phyloP scores from a whole-genome alignment of 495 filamentous ascomycete species.

The Lepraria neglecta region DNA sequence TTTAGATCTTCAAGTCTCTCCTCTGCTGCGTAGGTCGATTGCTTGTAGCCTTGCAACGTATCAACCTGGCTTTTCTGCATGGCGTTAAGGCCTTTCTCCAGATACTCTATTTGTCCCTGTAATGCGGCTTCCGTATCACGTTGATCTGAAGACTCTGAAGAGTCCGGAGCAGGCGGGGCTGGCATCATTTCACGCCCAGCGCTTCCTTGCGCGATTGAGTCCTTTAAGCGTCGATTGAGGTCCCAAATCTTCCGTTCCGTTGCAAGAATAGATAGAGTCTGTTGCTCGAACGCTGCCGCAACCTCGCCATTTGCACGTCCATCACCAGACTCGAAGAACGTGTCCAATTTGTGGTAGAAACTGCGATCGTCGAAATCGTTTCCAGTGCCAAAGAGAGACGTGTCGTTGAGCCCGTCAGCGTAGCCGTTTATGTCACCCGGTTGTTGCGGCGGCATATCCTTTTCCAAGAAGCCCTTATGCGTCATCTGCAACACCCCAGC shows the following conservation, averaged over 20 bases:
- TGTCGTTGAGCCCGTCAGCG: conserved; percentile 39
- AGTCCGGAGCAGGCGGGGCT: conserved; percentile 24
- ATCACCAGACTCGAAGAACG: conserved; percentile 50
- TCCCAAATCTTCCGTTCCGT: conserved; percentile 64
- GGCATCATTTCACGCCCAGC: conserved; percentile 38
- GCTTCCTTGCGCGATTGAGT: conserved; percentile 58
- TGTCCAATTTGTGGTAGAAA: conserved; percentile 66
- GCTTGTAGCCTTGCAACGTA: conserved; percentile 20
- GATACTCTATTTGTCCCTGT: conserved; percentile 46
- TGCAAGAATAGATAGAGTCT: conserved; percentile 44
- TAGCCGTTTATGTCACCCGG: conserved; percentile 53
- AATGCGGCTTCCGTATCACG: conserved; percentile 28
- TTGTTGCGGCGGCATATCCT: conserved; percentile 53
- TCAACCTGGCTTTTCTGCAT: conserved; percentile 34
- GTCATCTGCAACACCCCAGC: conserved; percentile 86
- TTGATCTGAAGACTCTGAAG: conserved; percentile 6
- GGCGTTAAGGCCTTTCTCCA: conserved; percentile 41
- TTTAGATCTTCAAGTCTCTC: conserved; percentile 48
- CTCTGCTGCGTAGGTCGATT: conserved; percentile 33
- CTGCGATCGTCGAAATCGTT: conserved; percentile 73
- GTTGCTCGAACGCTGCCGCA: conserved; percentile 23
- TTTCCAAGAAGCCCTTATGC: conserved; percentile 56
- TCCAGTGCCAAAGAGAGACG: conserved; percentile 37
- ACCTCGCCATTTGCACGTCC: conserved; percentile 29
- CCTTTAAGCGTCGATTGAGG: conserved; percentile 62